phyloP scores from a whole-genome alignment of 1,284 basidiomycete genomes.

The Gymnopus androsaceus region DNA sequence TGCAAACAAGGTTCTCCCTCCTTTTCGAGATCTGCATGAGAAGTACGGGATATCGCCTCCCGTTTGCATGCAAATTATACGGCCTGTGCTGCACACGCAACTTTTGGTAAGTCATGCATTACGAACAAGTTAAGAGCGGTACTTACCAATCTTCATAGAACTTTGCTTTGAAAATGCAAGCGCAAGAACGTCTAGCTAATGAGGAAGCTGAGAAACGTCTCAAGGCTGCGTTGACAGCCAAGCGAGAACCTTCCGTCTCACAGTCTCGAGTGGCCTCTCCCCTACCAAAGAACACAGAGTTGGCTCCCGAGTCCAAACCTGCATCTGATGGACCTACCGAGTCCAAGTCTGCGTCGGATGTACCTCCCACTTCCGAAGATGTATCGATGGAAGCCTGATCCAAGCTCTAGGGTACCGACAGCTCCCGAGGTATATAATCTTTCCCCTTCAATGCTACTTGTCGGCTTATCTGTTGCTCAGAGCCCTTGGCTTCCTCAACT shows the following conservation, averaged over 20 bases:
- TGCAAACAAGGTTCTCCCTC: conserved; percentile 65
- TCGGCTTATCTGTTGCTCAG: conserved; percentile 36
- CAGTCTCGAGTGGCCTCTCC: conserved; percentile 60
- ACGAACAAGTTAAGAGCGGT: neutral
- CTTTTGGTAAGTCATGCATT: conserved; percentile 54
- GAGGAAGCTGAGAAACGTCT: conserved; percentile 77
- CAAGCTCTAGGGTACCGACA: conserved; percentile 23
- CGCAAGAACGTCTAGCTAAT: conserved; percentile 64
- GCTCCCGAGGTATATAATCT: conserved; percentile 37
- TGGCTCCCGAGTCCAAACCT: conserved; percentile 32
- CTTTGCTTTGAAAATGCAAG: conserved; percentile 58
- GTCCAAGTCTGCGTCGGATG: too few relatives aligned
- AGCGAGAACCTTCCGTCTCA: conserved; percentile 63
- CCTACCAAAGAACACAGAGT: conserved; percentile 26
- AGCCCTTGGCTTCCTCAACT: conserved; percentile 79
- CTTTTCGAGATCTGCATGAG: conserved; percentile 70
- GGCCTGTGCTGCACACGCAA: conserved; percentile 73
- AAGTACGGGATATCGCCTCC: conserved; percentile 79
- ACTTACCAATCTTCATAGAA: conserved; percentile 36
- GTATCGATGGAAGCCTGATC: conserved; percentile 51
- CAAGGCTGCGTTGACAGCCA: conserved; percentile 73
- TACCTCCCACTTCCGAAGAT: conserved; percentile 46
- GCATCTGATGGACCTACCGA: too few relatives aligned
- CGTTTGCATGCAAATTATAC: conserved; percentile 89
- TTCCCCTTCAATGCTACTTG: neutral